A percentile compares a stretch with the other conserved stretches of the same genome.
These are phyloP conservation scores for Incumbomyces lentus DNA, from an alignment of 2,329 filamentous ascomycete species.

Conservation along the genomic window DNA sequence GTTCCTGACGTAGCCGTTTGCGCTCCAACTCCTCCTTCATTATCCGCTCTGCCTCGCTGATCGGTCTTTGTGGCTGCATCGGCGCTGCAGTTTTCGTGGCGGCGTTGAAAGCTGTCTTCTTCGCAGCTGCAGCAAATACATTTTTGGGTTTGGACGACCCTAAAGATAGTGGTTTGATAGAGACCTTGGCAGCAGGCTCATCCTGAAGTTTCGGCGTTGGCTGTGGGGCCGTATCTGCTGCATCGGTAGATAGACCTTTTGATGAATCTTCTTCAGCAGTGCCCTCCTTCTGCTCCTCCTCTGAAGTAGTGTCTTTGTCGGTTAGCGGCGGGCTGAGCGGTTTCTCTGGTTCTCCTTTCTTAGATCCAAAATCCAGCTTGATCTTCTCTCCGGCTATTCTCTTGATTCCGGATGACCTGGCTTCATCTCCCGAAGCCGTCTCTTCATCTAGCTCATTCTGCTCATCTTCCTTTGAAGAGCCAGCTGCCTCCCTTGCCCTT, in stretches of 20 bases:
- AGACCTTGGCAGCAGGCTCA: constrained; percentile 4
- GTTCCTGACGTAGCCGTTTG: constrained; percentile 42
- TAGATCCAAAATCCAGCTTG: constrained; percentile 54
- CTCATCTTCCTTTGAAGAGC: constrained; percentile 40
- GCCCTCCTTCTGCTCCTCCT: constrained; percentile 6
- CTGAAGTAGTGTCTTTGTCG: constrained; percentile 10
- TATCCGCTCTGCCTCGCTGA: constrained; percentile 78
- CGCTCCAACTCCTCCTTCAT: constrained; percentile 76
- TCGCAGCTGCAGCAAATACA: constrained; percentile 53
- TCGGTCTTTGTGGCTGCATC: constrained; percentile 60
- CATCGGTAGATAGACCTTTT: neutral
- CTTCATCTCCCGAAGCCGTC: constrained; percentile 31
- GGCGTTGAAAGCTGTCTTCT: constrained; percentile 58
- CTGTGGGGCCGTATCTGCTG: constrained; percentile 1
- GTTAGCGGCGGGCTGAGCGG: constrained; percentile 21
- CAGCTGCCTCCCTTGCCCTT: constrained; percentile 46
- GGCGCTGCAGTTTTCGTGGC: constrained; percentile 49
- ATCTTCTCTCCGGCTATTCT: constrained; percentile 65
- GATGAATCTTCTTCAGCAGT: neutral
- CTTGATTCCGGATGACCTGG: constrained; percentile 34
- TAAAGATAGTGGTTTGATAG: constrained; percentile 48
- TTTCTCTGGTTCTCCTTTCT: constrained; percentile 20
- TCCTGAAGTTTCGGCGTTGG: constrained; percentile 10
- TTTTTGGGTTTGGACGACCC: constrained; percentile 58
- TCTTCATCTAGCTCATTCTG: constrained; percentile 34